phyloP scores from a whole-genome alignment of 805 yeast species.

The Hanseniaspora guilliermondii region DNA sequence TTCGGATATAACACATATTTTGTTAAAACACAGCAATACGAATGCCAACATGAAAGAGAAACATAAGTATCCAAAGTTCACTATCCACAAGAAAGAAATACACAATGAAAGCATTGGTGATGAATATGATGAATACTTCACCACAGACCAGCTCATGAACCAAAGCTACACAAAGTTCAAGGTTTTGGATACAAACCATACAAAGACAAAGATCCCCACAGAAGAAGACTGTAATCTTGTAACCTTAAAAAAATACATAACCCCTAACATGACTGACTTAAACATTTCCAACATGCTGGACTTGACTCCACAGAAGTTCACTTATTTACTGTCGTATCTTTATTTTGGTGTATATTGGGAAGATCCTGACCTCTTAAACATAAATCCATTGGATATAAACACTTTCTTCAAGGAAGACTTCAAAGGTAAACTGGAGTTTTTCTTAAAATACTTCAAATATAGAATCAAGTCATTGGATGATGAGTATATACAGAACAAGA shows the following conservation, averaged over 20 bases:
- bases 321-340: not conserved
- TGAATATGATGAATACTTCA: not conserved
- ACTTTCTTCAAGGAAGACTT: not conserved
- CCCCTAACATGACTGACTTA: not conserved
- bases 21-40: not conserved
- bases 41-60: too few relatives aligned
- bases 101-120: conserved; percentile 12
- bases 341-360: conserved; percentile 3
- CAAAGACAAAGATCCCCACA: not conserved
- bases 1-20: not conserved
- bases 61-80: not conserved
- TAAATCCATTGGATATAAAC: not conserved
- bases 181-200: not conserved
- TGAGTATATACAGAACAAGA: not conserved
- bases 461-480: not conserved
- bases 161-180: not conserved
- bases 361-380: not conserved
- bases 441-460: conserved; percentile 5
- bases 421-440: not conserved
- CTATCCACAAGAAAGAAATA: not conserved
- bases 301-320: not conserved
- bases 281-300: not conserved
- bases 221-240: not conserved
- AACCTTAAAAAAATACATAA: not conserved
- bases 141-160: not conserved